Conservation (phyloP, 345 rosid genomes). For the Citrus inodora region DNA sequence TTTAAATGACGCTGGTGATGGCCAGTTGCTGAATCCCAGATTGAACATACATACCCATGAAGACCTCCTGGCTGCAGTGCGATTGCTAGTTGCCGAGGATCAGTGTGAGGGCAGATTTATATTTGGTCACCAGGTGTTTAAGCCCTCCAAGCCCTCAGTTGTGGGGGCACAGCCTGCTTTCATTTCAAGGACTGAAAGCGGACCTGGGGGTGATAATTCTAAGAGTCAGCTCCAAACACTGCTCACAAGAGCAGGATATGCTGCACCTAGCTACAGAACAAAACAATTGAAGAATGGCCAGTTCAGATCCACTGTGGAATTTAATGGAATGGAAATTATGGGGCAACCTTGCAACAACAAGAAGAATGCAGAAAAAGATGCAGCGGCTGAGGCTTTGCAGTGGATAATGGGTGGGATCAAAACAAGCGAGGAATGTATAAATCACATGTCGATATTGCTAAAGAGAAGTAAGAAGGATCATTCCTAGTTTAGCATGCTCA, state of each 20-base stretch:
- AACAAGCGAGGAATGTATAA: constrained; percentile 44
- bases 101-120: constrained; percentile 69
- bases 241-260: constrained; percentile 72
- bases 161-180: constrained; percentile 29
- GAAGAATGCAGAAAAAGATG: constrained; percentile 94
- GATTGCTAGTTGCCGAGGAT: constrained; percentile 58
- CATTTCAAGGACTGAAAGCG: constrained; percentile 57
- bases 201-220: constrained; percentile 87
- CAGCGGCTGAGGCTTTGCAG: constrained; percentile 85
- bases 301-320: constrained; percentile 70
- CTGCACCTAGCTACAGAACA: constrained; percentile 69
- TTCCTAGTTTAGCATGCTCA: constrained; percentile 17
- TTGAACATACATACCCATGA: constrained; percentile 48
- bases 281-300: constrained; percentile 68
- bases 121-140: constrained; percentile 55
- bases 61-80: constrained; percentile 60
- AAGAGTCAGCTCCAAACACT: constrained; percentile 91
- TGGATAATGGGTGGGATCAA: constrained; percentile 62
- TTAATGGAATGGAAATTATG: constrained; percentile 65
- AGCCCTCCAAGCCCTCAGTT: constrained; percentile 27
- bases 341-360: constrained; percentile 87
- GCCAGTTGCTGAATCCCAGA: constrained; percentile 69
- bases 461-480: constrained; percentile 79
- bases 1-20: constrained; percentile 17
- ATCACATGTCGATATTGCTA: constrained; percentile 62